These are phyloP conservation scores for Blastocrithidia nonstop DNA, from an alignment of 208 protist species.

Conservation along the genomic window DNA sequence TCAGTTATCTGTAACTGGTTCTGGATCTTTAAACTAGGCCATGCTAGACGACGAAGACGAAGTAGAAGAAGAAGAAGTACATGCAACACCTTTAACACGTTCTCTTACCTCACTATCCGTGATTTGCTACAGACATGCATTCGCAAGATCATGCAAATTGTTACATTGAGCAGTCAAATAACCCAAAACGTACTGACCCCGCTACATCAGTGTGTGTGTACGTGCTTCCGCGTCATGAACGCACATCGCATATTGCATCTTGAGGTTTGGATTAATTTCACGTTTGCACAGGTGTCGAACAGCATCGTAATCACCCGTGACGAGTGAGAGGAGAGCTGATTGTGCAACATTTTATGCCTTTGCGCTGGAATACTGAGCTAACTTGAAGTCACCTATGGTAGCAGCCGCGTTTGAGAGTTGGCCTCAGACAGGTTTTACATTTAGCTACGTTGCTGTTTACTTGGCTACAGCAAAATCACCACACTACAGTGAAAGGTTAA, in stretches of 20 bases:
- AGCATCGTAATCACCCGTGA: slow-evolving; percentile 93
- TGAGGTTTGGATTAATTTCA: slow-evolving; percentile 73
- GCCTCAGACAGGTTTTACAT: slow-evolving; percentile 86
- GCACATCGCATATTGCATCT: slow-evolving; percentile 91
- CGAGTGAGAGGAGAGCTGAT: slow-evolving; percentile 89
- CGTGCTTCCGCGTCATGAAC: slow-evolving; percentile 74
- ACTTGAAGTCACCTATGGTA: slow-evolving; percentile 88
- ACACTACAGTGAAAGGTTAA: slow-evolving; percentile 97
- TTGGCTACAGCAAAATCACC: slow-evolving; percentile 92
- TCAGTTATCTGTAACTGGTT: slow-evolving; percentile 52
- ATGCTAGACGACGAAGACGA: not conserved
- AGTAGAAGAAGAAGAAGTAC: slow-evolving; percentile 1
- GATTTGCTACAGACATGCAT: slow-evolving; percentile 9
- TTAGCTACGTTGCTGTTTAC: slow-evolving; percentile 80
- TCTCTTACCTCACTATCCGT: not conserved
- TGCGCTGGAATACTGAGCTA: slow-evolving; percentile 92
- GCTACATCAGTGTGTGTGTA: slow-evolving; percentile 75
- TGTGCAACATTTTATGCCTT: slow-evolving; percentile 88
- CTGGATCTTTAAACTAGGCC: slow-evolving; percentile 3
- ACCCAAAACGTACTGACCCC: slow-evolving; percentile 46
- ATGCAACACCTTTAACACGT: slow-evolving; percentile 9
- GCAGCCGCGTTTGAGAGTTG: slow-evolving; percentile 87
- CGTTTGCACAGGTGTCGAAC: slow-evolving; percentile 84
- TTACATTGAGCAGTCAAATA: slow-evolving; percentile 55
- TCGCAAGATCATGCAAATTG: slow-evolving; percentile 61